phyloP scores from a whole-genome alignment of 371 early-diverging fungal genomes.

The Zychaea mexicana region DNA sequence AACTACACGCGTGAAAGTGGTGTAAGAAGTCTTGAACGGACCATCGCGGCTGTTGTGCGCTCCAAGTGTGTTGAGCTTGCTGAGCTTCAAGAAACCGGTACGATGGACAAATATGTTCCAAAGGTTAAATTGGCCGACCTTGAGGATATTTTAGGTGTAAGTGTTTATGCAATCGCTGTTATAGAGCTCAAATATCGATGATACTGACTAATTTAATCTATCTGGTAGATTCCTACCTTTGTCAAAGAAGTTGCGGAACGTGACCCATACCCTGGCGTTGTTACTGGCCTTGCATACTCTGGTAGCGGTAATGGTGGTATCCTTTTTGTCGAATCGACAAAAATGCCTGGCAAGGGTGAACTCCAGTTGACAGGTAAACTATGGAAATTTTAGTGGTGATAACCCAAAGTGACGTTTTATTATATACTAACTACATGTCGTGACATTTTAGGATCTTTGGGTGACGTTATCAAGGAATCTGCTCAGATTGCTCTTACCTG shows the following conservation, averaged over 20 bases:
- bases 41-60: constrained; percentile 74
- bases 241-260: constrained; percentile 74
- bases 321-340: constrained; percentile 80
- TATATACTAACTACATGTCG: no score
- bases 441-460: constrained; percentile 71
- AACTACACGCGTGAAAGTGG: constrained; percentile 89
- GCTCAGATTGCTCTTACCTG: constrained; percentile 80
- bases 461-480: constrained; percentile 89
- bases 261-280: constrained; percentile 73
- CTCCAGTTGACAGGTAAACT: constrained; percentile 72
- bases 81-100: constrained; percentile 26
- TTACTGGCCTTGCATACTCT: constrained; percentile 84
- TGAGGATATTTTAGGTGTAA: constrained; percentile 68
- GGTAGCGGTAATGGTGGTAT: constrained; percentile 77
- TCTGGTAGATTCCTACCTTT: constrained; percentile 30
- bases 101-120: constrained; percentile 27
- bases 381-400: no score
- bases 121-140: constrained; percentile 42
- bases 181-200: no score
- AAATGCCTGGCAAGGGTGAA: constrained; percentile 75
- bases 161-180: background rate
- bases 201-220: background rate
- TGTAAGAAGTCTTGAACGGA: constrained; percentile 78
- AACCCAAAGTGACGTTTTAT: no score
- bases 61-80: constrained; percentile 74